phyloP scores from a whole-genome alignment of 352 stramenopile species.

The Aphanomyces cochlioides region DNA sequence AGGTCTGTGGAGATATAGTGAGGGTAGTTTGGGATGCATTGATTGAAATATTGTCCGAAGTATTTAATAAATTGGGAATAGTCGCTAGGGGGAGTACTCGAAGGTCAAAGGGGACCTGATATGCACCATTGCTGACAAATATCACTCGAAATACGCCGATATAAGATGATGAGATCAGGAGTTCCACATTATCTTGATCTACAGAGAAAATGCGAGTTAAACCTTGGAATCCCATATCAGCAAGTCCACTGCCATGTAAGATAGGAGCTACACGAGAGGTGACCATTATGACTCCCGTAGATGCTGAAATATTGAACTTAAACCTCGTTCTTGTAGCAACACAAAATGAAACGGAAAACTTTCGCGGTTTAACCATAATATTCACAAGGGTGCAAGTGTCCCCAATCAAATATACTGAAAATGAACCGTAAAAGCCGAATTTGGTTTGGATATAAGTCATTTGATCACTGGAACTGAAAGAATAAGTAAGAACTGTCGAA shows the following conservation, averaged over 20 bases:
- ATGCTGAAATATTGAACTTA: not conserved
- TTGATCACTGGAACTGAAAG: no score
- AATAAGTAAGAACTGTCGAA: no score
- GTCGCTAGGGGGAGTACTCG: not conserved
- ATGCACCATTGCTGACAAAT: not conserved
- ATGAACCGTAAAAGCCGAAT: not conserved
- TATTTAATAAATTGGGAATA: not conserved
- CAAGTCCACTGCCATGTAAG: no score
- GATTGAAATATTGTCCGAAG: not conserved
- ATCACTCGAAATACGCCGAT: not conserved
- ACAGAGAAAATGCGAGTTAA: not conserved
- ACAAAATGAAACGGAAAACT: not conserved
- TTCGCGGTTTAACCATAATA: not conserved
- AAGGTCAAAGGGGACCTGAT: constrained; percentile 7
- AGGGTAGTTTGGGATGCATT: not conserved
- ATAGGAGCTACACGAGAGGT: no score
- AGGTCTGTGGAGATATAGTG: not conserved
- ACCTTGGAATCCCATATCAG: not conserved
- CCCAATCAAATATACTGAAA: not conserved
- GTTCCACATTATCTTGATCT: not conserved
- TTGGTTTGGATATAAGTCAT: not conserved
- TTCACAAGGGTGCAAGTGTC: constrained; percentile 5
- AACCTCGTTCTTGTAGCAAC: not conserved
- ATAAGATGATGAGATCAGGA: not conserved
- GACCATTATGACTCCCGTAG: not conserved